Base-by-base conservation (phyloP, 371 early-diverging fungal species). In the Phascolomyces articulosus region DNA sequence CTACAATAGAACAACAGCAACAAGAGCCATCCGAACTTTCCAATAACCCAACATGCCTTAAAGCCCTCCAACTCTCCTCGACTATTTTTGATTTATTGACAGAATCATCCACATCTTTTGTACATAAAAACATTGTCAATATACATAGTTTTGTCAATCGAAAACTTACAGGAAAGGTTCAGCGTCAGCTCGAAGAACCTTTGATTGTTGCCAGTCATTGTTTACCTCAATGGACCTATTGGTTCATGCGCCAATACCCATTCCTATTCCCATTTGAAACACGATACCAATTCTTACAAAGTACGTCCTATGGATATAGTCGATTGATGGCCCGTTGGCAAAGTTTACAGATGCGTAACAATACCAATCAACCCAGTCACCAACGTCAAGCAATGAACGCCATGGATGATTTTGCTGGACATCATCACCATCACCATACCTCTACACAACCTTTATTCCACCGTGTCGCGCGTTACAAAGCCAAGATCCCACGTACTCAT, bases 201-300 rank as follows among this genome's bases (percentile, higher is more conserved):
- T 80, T 95, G 40, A 89, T 94, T 58, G 94, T 95, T 0, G 93
- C 91, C 1, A 88, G 91, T 55, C 72, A 80, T 3, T 89, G 91
- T 40, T 73, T 93, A 18, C 96, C 96, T 0, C 44, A 65, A n/a
- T 96, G 96, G 96, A 84, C 87, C 28, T 64, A 75, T 16, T 71
- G 82, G 49, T 59, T 96, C 2, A 82, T 89, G 44, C 72, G 68
- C 18, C 75, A 86, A 21, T 89, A 85, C 49, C 85, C 89, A 0
- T 95, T 95, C 69, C 66, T 96, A 63, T 82, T 95, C 34, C 90
- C 93, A 1, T 93, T 96, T 65, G 94, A 92, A 53, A 84, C 89
- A 4, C 86, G 95, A 0, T 77, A 88, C 55, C 72, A 85, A 11
- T 96, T 87, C 63, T 74, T 95, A 29, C 91, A 91, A 65, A 88